Conservation (phyloP, 2,329 filamentous ascomycete genomes). For the Curvularia sp. region DNA sequence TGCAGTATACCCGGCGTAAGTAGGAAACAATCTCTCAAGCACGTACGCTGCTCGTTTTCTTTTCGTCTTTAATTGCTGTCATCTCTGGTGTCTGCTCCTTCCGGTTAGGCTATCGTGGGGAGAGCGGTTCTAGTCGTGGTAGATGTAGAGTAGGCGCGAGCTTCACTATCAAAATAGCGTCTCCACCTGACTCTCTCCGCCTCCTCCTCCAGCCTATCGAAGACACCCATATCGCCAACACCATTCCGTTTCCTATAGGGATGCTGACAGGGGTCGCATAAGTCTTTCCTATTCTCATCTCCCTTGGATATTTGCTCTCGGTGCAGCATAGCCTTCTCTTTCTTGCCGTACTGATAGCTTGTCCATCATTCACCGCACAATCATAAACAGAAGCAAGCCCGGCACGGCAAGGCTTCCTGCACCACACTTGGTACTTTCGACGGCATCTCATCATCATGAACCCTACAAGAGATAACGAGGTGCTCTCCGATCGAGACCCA, state of each 20-base stretch:
- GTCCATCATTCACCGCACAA: conserved; percentile 25
- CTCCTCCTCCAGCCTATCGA: conserved; percentile 18
- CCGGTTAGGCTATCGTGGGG: conserved; percentile 7
- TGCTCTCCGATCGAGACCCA: conserved; percentile 55
- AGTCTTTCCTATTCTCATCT: conserved; percentile 23
- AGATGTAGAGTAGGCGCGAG: conserved; percentile 16
- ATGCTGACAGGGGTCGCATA: conserved; percentile 22
- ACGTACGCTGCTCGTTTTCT: conserved; percentile 22
- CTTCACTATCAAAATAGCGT: conserved; percentile 15
- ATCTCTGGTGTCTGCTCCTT: conserved; percentile 12
- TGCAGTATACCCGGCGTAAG: conserved; percentile 13
- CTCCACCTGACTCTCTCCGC: conserved; percentile 11
- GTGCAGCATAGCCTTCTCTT: conserved; percentile 27
- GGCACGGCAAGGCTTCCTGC: conserved; percentile 3
- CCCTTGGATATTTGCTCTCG: conserved; percentile 31
- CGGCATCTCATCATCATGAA: conserved; percentile 4
- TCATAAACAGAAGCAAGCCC: conserved; percentile 13
- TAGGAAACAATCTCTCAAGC: conserved; percentile 19
- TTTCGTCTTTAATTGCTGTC: conserved; percentile 15
- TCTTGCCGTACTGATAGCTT: conserved; percentile 28
- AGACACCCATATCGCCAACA: conserved; percentile 24
- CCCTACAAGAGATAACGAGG: conserved; percentile 38
- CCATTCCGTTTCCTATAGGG: conserved; percentile 24
- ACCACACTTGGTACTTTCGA: not conserved
- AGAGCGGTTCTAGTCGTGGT: conserved; percentile 11